phyloP scores from a whole-genome alignment of 2,329 filamentous ascomycete genomes.

The Neofusicoccum kwambonambiense region DNA sequence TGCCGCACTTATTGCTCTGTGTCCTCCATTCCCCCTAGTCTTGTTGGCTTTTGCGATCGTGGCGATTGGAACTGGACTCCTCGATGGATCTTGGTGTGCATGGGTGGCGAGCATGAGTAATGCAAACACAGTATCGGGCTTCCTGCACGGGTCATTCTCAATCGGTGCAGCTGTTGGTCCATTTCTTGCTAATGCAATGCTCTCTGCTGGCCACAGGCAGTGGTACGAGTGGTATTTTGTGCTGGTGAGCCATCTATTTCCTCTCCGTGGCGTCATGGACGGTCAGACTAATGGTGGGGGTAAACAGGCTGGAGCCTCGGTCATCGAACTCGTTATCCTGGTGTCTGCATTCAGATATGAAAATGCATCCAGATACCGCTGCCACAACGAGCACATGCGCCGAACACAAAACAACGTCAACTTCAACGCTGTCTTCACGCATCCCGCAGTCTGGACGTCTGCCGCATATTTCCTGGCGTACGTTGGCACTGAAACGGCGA shows the following conservation, averaged over 20 bases:
- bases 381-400: constrained; percentile 23
- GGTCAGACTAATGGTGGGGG: not conserved
- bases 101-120: constrained; percentile 44
- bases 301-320: constrained; percentile 22
- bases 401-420: not conserved
- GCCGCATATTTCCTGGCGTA: constrained; percentile 46
- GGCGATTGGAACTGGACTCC: constrained; percentile 40
- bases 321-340: constrained; percentile 29
- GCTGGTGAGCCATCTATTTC: constrained; percentile 32
- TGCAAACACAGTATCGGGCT: constrained; percentile 41
- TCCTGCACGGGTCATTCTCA: constrained; percentile 44
- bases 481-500: constrained; percentile 46
- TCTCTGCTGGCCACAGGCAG: constrained; percentile 25
- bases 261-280: not conserved
- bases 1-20: constrained; percentile 28
- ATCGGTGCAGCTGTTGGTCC: constrained; percentile 41
- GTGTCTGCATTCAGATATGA: constrained; percentile 40
- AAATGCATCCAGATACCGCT: constrained; percentile 32
- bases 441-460: constrained; percentile 42
- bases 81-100: constrained; percentile 48
- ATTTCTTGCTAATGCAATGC: constrained; percentile 32
- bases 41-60: constrained; percentile 33
- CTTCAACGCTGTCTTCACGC: constrained; percentile 28
- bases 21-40: constrained; percentile 33
- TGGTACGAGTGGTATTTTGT: constrained; percentile 45